A percentile compares a stretch with the other conserved stretches of the same genome.
Conservation (phyloP, 306 rosid genomes). For the Mucuna pruriens region DNA sequence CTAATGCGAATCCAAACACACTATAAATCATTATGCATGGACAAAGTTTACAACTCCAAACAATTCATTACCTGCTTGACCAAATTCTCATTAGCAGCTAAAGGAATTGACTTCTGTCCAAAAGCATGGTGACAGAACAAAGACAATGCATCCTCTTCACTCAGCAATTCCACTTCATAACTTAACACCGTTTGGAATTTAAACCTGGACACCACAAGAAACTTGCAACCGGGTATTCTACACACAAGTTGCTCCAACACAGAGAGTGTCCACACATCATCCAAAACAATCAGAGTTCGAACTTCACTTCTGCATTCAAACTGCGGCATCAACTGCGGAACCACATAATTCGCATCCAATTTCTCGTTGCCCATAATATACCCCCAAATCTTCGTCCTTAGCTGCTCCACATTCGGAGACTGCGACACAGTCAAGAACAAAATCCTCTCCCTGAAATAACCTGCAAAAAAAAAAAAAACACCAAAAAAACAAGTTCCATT, state of each 20-base stretch:
- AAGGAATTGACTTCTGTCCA: slow-evolving; percentile 76
- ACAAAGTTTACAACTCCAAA: slow-evolving; percentile 10
- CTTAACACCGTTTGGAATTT: slow-evolving; percentile 53
- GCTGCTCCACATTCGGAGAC: slow-evolving; percentile 76
- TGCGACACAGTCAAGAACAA: slow-evolving; percentile 87
- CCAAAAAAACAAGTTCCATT: too few relatives aligned
- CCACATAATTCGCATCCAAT: slow-evolving; percentile 46
- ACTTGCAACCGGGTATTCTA: slow-evolving; percentile 70
- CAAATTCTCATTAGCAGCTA: slow-evolving; percentile 57
- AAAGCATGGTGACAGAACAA: slow-evolving; percentile 92
- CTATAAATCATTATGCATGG: too few relatives aligned
- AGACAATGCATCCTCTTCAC: slow-evolving; percentile 69
- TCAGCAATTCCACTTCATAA: slow-evolving; percentile 73
- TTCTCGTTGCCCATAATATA: slow-evolving; percentile 58
- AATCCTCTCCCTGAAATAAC: slow-evolving; percentile 66
- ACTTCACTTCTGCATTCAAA: slow-evolving; percentile 43
- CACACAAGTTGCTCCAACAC: slow-evolving; percentile 62
- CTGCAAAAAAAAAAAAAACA: slow-evolving; percentile 53
- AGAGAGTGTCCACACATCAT: slow-evolving; percentile 79
- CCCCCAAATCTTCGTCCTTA: slow-evolving; percentile 69
- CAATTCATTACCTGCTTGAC: slow-evolving; percentile 72
- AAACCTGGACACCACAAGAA: slow-evolving; percentile 72
- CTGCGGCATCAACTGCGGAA: slow-evolving; percentile 58
- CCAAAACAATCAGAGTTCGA: slow-evolving; percentile 68
- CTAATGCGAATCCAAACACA: too few relatives aligned